Conservation (phyloP, 768 basidiomycete genomes). For the Suillus spraguei region DNA sequence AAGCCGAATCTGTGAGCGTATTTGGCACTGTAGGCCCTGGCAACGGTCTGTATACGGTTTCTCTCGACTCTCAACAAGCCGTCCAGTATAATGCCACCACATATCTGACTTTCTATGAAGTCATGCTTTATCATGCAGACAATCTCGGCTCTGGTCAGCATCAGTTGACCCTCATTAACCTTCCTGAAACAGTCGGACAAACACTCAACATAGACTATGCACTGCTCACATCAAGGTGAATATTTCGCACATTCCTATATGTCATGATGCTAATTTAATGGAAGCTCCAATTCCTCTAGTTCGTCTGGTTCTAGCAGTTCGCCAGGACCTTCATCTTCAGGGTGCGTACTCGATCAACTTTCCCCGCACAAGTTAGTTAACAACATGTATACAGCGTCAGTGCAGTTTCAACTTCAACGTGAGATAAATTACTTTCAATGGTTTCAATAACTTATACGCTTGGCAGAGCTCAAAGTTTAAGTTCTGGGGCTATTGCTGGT, state of each 20-base stretch:
- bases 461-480: constrained; percentile 15
- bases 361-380: not conserved
- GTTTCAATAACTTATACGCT: constrained; percentile 7
- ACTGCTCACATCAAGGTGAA: constrained; percentile 24
- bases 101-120: constrained; percentile 27
- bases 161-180: constrained; percentile 37
- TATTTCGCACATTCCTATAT: not conserved
- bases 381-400: not conserved
- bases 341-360: not conserved
- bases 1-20: constrained; percentile 48
- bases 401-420: constrained; percentile 19
- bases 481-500: constrained; percentile 27
- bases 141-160: constrained; percentile 44
- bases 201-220: constrained; percentile 39
- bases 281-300: not conserved
- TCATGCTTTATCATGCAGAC: constrained; percentile 35
- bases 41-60: constrained; percentile 37
- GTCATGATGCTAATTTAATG: constrained; percentile 1
- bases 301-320: not conserved
- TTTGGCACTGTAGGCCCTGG: constrained; percentile 44
- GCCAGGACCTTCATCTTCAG: constrained; percentile 13
- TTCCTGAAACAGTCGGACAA: constrained; percentile 22
- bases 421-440: not conserved
- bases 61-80: constrained; percentile 33
- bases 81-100: constrained; percentile 11